Percentiles rank a stretch among this genome's conserved stretches.
Evolutionary conservation across 202 grass and related monocot genomes (phyloP).

Genomic region (Miscanthus sacchariflorus): DNA sequence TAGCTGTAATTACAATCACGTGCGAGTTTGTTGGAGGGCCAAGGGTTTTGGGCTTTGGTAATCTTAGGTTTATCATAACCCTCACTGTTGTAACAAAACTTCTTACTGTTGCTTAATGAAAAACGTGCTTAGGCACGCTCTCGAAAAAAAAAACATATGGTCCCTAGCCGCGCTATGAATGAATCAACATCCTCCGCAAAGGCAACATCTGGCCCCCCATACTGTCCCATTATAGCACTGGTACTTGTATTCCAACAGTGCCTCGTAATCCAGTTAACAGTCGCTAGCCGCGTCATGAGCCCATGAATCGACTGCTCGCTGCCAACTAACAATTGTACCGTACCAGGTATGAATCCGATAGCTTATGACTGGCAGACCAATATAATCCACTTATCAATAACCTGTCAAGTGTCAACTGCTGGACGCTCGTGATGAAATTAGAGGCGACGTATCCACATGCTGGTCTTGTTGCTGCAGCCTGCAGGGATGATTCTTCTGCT

Average conservation of each 20-base stretch:
- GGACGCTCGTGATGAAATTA: not conserved
- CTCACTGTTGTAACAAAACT: too few relatives aligned
- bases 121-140: too few relatives aligned
- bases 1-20: too few relatives aligned
- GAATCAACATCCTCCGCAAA: too few relatives aligned
- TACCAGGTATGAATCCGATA: not conserved
- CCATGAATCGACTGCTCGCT: conserved; percentile 10
- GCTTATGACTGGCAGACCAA: not conserved
- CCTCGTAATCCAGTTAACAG: not conserved
- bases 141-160: too few relatives aligned
- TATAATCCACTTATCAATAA: not conserved
- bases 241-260: not conserved
- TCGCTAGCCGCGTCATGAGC: not conserved
- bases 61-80: too few relatives aligned
- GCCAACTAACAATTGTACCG: conserved; percentile 2
- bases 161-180: too few relatives aligned
- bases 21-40: too few relatives aligned
- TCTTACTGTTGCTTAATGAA: too few relatives aligned
- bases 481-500: not conserved
- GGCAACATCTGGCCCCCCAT: not conserved
- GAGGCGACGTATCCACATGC: not conserved
- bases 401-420: not conserved
- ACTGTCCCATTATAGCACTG: not conserved
- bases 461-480: not conserved
- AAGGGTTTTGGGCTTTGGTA: too few relatives aligned